These are phyloP conservation scores for Eucalyptus guilfoylei DNA, from an alignment of 345 rosid species.

Conservation along the genomic window DNA sequence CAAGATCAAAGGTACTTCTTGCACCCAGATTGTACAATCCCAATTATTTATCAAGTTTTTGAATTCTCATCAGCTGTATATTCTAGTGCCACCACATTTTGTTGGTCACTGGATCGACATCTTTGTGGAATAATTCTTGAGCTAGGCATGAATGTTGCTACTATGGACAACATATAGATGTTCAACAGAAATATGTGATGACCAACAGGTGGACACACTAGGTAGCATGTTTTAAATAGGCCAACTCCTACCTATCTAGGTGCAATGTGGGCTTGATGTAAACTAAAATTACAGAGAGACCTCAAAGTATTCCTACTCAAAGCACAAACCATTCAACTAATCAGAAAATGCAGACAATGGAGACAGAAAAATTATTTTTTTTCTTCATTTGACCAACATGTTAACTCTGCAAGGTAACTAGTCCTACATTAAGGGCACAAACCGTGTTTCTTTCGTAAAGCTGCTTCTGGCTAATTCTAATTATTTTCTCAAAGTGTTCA, in stretches of 20 bases:
- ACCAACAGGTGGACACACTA: background rate
- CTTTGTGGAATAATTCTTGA: background rate
- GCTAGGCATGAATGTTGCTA: background rate
- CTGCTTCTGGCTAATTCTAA: slow-evolving; percentile 65
- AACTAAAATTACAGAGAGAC: background rate
- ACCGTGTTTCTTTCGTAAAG: slow-evolving; percentile 57
- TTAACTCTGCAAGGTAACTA: background rate
- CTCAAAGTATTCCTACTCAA: background rate
- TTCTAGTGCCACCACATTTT: background rate
- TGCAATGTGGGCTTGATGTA: background rate
- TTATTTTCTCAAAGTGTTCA: slow-evolving; percentile 92
- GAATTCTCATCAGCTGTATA: background rate
- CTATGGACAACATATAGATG: background rate
- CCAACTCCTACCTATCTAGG: background rate
- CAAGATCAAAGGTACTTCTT: background rate
- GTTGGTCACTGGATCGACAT: background rate
- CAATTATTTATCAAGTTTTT: background rate
- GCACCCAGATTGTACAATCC: background rate
- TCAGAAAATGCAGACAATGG: background rate
- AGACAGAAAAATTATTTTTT: background rate
- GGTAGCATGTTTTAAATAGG: background rate
- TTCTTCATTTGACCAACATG: background rate
- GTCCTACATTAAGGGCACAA: background rate
- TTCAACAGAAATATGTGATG: background rate
- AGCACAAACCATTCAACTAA: background rate